Base-by-base conservation (phyloP, 2,329 filamentous ascomycete species). In the Catunica adiposa region DNA sequence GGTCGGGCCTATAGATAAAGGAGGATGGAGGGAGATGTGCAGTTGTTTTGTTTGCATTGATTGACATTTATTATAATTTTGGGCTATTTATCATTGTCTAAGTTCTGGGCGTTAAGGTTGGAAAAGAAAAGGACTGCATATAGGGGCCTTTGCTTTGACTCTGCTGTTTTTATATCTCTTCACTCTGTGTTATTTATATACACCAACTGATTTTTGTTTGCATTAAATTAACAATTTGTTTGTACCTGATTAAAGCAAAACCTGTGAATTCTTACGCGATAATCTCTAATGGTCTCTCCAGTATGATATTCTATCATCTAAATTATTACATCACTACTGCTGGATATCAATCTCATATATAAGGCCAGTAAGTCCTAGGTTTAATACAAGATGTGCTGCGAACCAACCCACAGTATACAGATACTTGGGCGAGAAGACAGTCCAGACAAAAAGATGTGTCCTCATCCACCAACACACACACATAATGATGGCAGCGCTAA, bases 371-470 rank as follows among this genome's bases (percentile, higher is more conserved):
- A 83, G 61, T 3, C 77, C 71, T 34, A 89, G 62, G 66, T 90
- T 89, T 46, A 90, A 72, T 38, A 77, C 65, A 59, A 89, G 66
- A 76, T 98, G 90, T 71, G 89, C 87, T 6, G 79, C 86, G 48
- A 90, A 81, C 94, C 92, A 98, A 14, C 84, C 88, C 74, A 92
- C 84, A 60, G 82, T 86, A 66, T 94, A 98, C 61, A 98, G 70
- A 67, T 89, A 97, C 68, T 97, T 98, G 0, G 92, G 92, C 61
- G 87, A 94, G 68, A 98, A 98, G 9, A 98, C 92, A 0, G 90
- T 97, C 92, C 92, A 98, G 59, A 98, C 89, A 66, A 98, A 98
- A 57, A 98, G 68, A 73, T 98, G 92, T 29, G 86, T 88, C 61
- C 90, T 74, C 64, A 98, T 68, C 6, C 78, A 74, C 51, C 85